These are phyloP conservation scores for Rubia yunnanensis DNA, from an alignment of 257 asterid genomes.

Conservation along the genomic window DNA sequence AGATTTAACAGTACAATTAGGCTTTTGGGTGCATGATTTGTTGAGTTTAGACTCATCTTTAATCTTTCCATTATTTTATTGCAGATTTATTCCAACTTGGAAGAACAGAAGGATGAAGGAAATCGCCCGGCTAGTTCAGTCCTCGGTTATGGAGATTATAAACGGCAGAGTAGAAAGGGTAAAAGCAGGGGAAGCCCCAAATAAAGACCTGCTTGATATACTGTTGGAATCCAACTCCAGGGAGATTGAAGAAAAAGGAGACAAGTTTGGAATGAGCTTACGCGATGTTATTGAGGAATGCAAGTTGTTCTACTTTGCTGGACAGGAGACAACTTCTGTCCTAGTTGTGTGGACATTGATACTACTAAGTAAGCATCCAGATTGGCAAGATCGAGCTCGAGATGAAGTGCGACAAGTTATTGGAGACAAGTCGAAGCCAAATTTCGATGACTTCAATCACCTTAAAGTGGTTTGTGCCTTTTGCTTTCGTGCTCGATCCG, in stretches of 20 bases:
- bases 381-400: neutral
- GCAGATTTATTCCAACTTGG: neutral
- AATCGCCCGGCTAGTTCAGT: neutral
- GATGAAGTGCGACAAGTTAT: neutral
- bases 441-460: neutral
- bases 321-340: neutral
- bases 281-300: neutral
- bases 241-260: neutral
- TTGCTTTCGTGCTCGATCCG: neutral
- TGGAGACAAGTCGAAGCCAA: neutral
- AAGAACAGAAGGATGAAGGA: neutral
- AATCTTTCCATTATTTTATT: too few species aligned
- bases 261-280: neutral
- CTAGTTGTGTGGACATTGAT: neutral
- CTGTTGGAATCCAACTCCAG: neutral
- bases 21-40: neutral
- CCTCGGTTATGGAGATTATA: neutral
- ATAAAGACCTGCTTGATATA: neutral
- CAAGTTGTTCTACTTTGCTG: neutral
- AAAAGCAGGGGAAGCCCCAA: neutral
- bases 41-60: neutral
- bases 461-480: neutral
- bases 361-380: neutral
- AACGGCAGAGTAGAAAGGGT: neutral
- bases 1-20: too few species aligned